Conservation (phyloP, 2,329 filamentous ascomycete genomes). For the Thielaviopsis euricoi region DNA sequence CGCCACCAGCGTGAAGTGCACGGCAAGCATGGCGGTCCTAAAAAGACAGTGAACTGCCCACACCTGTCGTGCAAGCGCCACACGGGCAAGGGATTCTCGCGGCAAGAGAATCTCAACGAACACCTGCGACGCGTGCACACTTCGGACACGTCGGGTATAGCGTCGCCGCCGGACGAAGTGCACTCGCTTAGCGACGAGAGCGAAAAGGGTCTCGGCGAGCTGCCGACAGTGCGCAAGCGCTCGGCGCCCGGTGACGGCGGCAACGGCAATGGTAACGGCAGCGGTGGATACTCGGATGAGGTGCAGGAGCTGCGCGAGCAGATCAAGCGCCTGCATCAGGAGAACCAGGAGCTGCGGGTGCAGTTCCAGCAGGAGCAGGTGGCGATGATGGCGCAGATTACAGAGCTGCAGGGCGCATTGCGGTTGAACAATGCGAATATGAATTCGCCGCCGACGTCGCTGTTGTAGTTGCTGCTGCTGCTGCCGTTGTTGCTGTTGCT, state of each 20-base stretch:
- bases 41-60: conserved; percentile 75
- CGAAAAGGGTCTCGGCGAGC: conserved; percentile 19
- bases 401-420: conserved; percentile 27
- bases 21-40: conserved; percentile 73
- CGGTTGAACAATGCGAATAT: conserved; percentile 15
- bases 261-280: no score
- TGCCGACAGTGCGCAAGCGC: conserved; percentile 1
- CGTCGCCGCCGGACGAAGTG: conserved; percentile 20
- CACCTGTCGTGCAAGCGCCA: conserved; percentile 79
- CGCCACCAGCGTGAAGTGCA: conserved; percentile 91
- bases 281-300: conserved; percentile 23
- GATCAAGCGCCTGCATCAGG: conserved; percentile 47
- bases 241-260: background rate
- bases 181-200: conserved; percentile 30
- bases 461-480: background rate
- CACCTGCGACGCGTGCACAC: conserved; percentile 83
- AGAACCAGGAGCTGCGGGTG: conserved; percentile 42
- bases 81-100: conserved; percentile 74
- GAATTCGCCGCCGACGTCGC: conserved; percentile 7
- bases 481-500: no score
- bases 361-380: conserved; percentile 33
- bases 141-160: conserved; percentile 39
- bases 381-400: conserved; percentile 32
- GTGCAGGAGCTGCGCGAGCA: conserved; percentile 44
- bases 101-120: conserved; percentile 87